Conservation (phyloP, 345 rosid species). For the Zanthoxylum bungeanum region DNA sequence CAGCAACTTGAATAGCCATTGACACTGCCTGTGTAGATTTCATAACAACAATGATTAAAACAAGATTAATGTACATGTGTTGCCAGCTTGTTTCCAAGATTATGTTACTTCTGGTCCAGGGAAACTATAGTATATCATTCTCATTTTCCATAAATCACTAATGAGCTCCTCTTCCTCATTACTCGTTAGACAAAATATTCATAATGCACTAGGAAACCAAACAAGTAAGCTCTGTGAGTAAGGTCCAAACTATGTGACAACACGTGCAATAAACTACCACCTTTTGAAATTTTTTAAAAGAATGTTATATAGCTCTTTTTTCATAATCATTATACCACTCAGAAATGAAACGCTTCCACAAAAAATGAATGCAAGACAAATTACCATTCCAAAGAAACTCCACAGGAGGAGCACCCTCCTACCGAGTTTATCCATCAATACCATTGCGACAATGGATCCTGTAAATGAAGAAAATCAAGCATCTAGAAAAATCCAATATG, state of each 20-base stretch:
- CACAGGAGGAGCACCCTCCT: slow-evolving; percentile 68
- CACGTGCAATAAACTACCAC: neutral
- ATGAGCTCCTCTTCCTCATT: neutral
- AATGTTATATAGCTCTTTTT: neutral
- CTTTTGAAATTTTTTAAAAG: neutral
- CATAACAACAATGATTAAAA: neutral
- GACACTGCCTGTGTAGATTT: slow-evolving; percentile 57
- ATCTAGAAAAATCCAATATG: slow-evolving; percentile 7
- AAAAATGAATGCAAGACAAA: slow-evolving; percentile 18
- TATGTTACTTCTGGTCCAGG: neutral
- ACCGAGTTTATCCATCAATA: too few species aligned
- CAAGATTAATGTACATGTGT: neutral
- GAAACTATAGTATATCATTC: neutral
- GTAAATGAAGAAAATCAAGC: neutral
- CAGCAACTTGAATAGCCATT: slow-evolving; percentile 78
- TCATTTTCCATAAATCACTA: neutral
- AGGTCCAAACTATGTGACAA: neutral
- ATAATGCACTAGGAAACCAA: neutral
- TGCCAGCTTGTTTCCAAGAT: neutral
- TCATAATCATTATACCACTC: neutral
- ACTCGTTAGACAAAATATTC: neutral
- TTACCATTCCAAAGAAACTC: slow-evolving; percentile 86
- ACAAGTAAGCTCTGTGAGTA: neutral
- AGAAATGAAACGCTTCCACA: slow-evolving; percentile 1
- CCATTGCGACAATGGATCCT: too few species aligned